Percentiles rank a stretch among this genome's conserved stretches.
These are phyloP conservation scores for Xerocomellus amylosporus DNA, from an alignment of 768 basidiomycete genomes.

Conservation along the genomic window DNA sequence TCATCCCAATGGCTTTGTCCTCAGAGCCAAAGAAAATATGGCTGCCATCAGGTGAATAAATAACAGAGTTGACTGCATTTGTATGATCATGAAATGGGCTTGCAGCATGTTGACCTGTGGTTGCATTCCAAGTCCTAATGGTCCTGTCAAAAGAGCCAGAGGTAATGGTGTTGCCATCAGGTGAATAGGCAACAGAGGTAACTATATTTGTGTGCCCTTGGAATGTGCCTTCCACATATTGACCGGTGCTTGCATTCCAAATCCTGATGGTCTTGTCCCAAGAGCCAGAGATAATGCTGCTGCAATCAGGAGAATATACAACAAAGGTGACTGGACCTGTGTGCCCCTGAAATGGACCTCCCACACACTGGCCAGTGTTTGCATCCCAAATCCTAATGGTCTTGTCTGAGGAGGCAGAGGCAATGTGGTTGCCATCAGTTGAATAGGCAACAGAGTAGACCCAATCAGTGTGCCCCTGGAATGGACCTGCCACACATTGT, in stretches of 20 bases:
- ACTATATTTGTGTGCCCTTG: conserved; percentile 2
- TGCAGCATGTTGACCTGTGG: conserved; percentile 3
- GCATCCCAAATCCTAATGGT: conserved; percentile 23
- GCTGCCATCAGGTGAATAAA: conserved; percentile 21
- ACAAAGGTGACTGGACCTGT: conserved; percentile 4
- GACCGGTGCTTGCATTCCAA: conserved; percentile 12
- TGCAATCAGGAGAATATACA: conserved; percentile 19
- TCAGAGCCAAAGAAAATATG: conserved; percentile 17
- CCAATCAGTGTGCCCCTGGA: conserved; percentile 3
- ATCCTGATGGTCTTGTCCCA: conserved; percentile 14
- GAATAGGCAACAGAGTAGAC: conserved; percentile 24
- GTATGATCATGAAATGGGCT: background rate
- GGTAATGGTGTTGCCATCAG: conserved; percentile 11
- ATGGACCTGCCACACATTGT: conserved; percentile 3
- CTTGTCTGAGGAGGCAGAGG: conserved; percentile 22
- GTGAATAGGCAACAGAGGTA: conserved; percentile 15
- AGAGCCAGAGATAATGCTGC: conserved; percentile 14
- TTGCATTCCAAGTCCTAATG: conserved; percentile 11
- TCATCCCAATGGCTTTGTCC: conserved; percentile 3
- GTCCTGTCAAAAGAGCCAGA: conserved; percentile 11
- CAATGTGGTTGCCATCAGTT: conserved; percentile 23
- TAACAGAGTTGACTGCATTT: background rate
- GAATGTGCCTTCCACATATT: background rate
- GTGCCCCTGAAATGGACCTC: conserved; percentile 18
- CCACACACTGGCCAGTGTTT: conserved; percentile 10